Conservation (phyloP, 352 stramenopile species). For the Globisporangium canariense region DNA sequence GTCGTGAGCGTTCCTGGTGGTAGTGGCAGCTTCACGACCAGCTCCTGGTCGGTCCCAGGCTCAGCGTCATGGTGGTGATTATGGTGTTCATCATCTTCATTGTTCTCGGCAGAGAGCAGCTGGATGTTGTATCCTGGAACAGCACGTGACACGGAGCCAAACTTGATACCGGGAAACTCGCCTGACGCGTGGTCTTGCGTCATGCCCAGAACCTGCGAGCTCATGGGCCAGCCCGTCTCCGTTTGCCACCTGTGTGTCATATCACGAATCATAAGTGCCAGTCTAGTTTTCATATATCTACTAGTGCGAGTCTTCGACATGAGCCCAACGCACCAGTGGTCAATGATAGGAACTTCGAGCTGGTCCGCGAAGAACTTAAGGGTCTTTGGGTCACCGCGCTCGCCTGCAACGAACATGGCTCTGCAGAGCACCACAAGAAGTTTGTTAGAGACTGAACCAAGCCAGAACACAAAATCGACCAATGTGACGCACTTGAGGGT, state of each 20-base stretch:
- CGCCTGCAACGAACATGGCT: slow-evolving; percentile 85
- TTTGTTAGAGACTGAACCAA: neutral
- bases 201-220: slow-evolving; percentile 68
- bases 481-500: slow-evolving; percentile 50
- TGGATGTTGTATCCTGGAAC: slow-evolving; percentile 86
- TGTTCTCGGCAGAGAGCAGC: slow-evolving; percentile 48
- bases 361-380: slow-evolving; percentile 73
- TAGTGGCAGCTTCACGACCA: slow-evolving; percentile 82
- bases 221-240: slow-evolving; percentile 85
- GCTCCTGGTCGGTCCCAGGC: slow-evolving; percentile 52
- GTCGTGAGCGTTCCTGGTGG: slow-evolving; percentile 78
- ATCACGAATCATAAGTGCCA: no score
- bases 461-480: neutral
- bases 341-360: slow-evolving; percentile 61
- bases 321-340: slow-evolving; percentile 58
- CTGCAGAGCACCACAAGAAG: slow-evolving; percentile 17
- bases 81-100: slow-evolving; percentile 37
- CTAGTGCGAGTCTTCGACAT: no score
- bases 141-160: slow-evolving; percentile 56
- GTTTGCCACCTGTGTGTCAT: slow-evolving; percentile 60
- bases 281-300: no score
- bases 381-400: slow-evolving; percentile 86
- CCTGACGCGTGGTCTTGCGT: slow-evolving; percentile 40
- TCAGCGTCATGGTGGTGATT: slow-evolving; percentile 48
- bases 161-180: slow-evolving; percentile 46